Base-by-base conservation (phyloP, 345 rosid species). In the Kandelia obovata region DNA sequence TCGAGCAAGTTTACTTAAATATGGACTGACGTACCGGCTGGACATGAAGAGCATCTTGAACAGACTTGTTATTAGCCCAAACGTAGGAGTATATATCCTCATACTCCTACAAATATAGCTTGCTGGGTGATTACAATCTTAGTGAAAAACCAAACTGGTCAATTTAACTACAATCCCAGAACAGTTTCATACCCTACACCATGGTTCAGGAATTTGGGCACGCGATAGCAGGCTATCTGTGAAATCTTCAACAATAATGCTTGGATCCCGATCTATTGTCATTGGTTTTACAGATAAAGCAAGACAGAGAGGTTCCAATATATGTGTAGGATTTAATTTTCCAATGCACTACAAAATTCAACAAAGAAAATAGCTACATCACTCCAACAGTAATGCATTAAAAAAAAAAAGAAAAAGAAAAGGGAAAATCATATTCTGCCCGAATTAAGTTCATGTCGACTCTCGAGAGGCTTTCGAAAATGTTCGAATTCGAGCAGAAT, bases 11-110 rank as follows among this genome's bases (percentile, higher is more conserved):
- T 9, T 37, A 10, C 46, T 37, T 37, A 2, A 8, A 37, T 9
- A 9, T 37, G 11, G 46, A 53, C 5, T 27, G 2, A 47, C 78
- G 9, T 62, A 79, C 87, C 62, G 77, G 56, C 3, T 80, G 68
- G 61, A 68, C 62, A 9, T 73, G 63, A 19, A 81, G 75, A 51
- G 78, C 83, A 5, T 69, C 67, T 47, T 62, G 83, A 53, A 79
- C 81, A 37, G 59, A n/a, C 13, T 30, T 68, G 23, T 81, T 73
- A 72, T 83, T 81, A 10, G 84, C 81, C 87, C 87, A 83, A n/a
- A 21, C 26, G 70, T 58, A 63, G 23, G 66, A 61, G 17, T 55
- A 65, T 6, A 73, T 46, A 4, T 72, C 68, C 19, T 73, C 53
- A 31, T 68, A 28, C 20, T 53, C 62, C 86, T 80, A 67, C 74